phyloP scores from a whole-genome alignment of 441 rosid genomes.

The Syzygium syzygioides region DNA sequence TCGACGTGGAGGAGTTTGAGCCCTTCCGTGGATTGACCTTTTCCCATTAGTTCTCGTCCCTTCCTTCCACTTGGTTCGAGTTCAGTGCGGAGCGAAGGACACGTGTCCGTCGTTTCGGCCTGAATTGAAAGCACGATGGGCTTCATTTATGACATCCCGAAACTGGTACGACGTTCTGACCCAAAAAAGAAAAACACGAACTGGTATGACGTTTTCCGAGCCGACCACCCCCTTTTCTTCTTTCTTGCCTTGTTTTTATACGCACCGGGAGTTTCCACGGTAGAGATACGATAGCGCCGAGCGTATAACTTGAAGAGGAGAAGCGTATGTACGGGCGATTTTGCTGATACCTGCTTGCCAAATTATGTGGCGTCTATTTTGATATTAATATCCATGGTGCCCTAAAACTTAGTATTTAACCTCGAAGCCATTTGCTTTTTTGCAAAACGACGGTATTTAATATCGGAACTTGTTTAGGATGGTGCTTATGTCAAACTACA shows the following conservation, averaged over 20 bases:
- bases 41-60: neutral
- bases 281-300: neutral
- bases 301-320: neutral
- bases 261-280: neutral
- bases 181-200: neutral
- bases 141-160: neutral
- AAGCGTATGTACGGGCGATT: neutral
- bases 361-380: neutral
- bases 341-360: neutral
- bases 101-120: neutral
- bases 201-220: neutral
- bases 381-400: neutral
- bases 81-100: neutral
- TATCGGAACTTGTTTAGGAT: neutral
- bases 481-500: neutral
- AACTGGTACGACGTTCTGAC: neutral
- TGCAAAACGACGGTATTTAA: too few relatives aligned
- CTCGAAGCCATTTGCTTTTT: fast-evolving
- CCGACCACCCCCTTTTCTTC: neutral
- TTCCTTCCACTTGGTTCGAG: neutral
- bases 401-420: neutral
- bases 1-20: neutral
- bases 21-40: neutral
- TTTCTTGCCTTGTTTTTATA: neutral
- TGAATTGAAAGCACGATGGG: neutral